Evolutionary conservation across 441 rosid genomes (phyloP), one percentile per base, ranked within the genome.

Genomic region (Populus tomentosa): DNA sequence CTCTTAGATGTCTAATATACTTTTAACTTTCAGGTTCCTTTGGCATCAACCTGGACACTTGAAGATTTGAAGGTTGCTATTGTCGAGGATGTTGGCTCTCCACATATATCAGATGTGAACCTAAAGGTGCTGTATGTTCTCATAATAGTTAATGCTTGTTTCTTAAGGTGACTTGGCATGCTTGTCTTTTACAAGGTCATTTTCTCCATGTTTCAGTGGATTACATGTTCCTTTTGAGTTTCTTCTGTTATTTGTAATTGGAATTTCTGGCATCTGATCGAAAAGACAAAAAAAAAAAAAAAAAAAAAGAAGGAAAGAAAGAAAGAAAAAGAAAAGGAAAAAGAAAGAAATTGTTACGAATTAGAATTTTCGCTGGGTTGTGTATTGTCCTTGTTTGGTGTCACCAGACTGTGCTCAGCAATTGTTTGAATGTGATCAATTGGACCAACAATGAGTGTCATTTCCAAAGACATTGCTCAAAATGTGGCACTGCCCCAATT

Each of bases 51-150:
- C 32, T 94, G 95, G 97, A 77, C 90, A 35, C 79, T 91, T 75
- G 98, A 92, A 79, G 98, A 94, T 77, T 90, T 97, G 77, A 91
- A 90, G 88, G 86, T 87, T 79, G 88, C 93, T 75, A 59, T 97
- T 69, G 26, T 78, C 46, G 97, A 87, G 77, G 91, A 88, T 83
- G 75, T 88, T 65, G 78, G 80, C 83, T 77, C 86, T 74, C 90
- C 86, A 38, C 69, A 74, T 28, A 85, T 94, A 85, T 91, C 97
- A 62, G 97, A 90, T 82, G 82, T 90, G 71, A 97, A 93, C 64
- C 61, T 90, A 13, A 90, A 93, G 94, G 99, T 95, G 83, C 21
- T 75, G 77, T 33, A 69, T 73, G 62, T 71, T 42, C 35, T 69
- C 20, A 8, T 33, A 36, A 5, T 50, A 21, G 38, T 40, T 67